These are phyloP conservation scores for Cordyceps cicadae DNA, from an alignment of 2,329 filamentous ascomycete species.

Conservation along the genomic window DNA sequence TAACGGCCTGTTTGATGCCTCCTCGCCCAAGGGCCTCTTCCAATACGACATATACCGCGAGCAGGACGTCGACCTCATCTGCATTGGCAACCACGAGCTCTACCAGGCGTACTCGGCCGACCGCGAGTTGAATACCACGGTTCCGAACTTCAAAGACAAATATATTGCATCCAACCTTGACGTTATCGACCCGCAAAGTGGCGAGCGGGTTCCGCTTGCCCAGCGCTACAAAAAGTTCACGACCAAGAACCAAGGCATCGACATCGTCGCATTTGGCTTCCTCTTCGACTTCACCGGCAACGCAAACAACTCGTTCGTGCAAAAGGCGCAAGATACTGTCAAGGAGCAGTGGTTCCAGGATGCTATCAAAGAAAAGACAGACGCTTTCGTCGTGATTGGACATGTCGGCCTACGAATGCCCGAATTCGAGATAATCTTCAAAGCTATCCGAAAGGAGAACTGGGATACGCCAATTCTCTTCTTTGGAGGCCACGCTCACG, in stretches of 20 bases:
- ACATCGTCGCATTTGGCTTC: conserved; percentile 85
- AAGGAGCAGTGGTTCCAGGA: conserved; percentile 83
- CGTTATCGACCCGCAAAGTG: conserved; percentile 66
- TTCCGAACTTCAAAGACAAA: conserved; percentile 70
- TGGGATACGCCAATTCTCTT: conserved; percentile 83
- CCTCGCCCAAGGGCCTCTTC: conserved; percentile 77
- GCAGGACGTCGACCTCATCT: conserved; percentile 76
- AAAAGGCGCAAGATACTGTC: conserved; percentile 70
- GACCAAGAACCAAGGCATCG: conserved; percentile 79
- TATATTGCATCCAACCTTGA: conserved; percentile 93
- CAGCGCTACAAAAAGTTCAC: conserved; percentile 81
- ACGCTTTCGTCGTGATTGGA: conserved; percentile 79
- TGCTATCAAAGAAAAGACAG: conserved; percentile 74
- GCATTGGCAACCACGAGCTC: conserved; percentile 88
- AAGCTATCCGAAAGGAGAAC: conserved; percentile 65
- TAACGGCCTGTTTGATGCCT: conserved; percentile 89
- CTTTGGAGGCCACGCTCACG: conserved; percentile 85
- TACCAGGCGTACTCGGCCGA: conserved; percentile 74
- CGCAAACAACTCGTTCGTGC: conserved; percentile 81
- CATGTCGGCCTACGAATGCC: conserved; percentile 76
- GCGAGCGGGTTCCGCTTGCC: conserved; percentile 66
- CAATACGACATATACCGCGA: conserved; percentile 80
- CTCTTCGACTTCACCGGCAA: conserved; percentile 89
- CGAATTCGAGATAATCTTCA: conserved; percentile 72
- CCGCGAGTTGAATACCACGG: conserved; percentile 69